These are phyloP conservation scores for Penicillium verhagenii DNA, from an alignment of 495 filamentous ascomycete genomes.

Conservation along the genomic window DNA sequence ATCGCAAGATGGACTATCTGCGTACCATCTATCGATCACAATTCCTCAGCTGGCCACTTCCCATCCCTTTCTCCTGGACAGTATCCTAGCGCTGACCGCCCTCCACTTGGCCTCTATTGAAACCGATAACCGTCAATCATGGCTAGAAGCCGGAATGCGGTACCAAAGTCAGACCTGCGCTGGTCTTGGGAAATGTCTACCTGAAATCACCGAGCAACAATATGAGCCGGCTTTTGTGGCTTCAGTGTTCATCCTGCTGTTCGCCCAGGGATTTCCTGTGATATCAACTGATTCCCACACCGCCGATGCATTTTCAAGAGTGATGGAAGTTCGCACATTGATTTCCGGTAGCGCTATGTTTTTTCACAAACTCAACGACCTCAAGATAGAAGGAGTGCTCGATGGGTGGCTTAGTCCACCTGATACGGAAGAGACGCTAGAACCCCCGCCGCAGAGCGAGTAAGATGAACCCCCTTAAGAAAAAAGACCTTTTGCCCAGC, in stretches of 20 bases:
- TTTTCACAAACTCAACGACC: constrained; percentile 26
- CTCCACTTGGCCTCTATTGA: constrained; percentile 45
- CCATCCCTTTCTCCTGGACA: constrained; percentile 46
- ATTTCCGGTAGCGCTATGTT: constrained; percentile 37
- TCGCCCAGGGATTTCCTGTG: constrained; percentile 33
- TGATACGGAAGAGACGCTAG: constrained; percentile 19
- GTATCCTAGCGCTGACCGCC: constrained; percentile 46
- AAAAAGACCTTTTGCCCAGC: constrained; percentile 6
- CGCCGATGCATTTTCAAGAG: constrained; percentile 29
- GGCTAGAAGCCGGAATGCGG: constrained; percentile 34
- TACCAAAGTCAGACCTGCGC: constrained; percentile 40
- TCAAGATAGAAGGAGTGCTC: constrained; percentile 24
- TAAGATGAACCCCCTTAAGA: constrained; percentile 2
- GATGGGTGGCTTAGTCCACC: constrained; percentile 25
- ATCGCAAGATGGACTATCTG: constrained; percentile 26
- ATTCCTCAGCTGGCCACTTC: constrained; percentile 45
- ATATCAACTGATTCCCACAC: constrained; percentile 29
- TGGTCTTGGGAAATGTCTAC: constrained; percentile 29
- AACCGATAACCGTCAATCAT: constrained; percentile 24
- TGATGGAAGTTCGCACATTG: constrained; percentile 36
- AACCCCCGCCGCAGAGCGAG: constrained; percentile 12
- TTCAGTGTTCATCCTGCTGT: constrained; percentile 42
- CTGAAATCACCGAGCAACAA: constrained; percentile 24
- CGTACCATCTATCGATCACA: constrained; percentile 39
- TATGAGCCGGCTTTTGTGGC: constrained; percentile 40